Evolutionary conservation across 2,329 filamentous ascomycete genomes (phyloP), one percentile per base, ranked within the genome.

Genomic region (Sarocladium brachiariae): DNA sequence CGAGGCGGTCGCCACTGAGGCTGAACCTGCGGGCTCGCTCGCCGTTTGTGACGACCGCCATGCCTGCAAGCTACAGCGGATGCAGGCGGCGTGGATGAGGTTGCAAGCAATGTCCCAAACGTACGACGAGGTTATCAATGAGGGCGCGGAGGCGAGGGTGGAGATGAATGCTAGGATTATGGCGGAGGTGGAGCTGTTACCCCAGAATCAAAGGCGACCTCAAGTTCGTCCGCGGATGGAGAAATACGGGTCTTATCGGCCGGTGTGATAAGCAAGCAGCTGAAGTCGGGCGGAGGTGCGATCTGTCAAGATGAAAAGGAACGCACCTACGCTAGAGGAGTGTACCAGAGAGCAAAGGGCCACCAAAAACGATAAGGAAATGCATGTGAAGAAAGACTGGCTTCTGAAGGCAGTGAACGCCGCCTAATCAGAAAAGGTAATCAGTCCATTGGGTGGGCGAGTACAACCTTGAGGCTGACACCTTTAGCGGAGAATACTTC

Each of bases 1-100:
- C 58, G 7, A 63, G 56, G 19, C 33, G 45, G 50, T 60, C 60
- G 43, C 41, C 30, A 30, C 51, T 24, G 50, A 39, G 21, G 16
- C 43, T 47, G 43, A 47, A 47, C 43, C 43, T 47, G 43, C 43
- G 43, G 33, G 43, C n/a, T 11, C 43, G 43, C 43, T 47, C 43
- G 43, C 43, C 43, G 27, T 47, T 47, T 19, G 43, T 47, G 43
- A 47, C 43, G 43, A 47, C 43, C 43, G 43, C 43, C 43, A 47
- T 47, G 43, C 24, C 21, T 9, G 19, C 25, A 47, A 16, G n/a
- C 27, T 30, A 33, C n/a, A 21, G 34, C 43, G 27, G 30, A 25
- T 39, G 39, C 50, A 41, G 33, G 24, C 16, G 13, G 33, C 27
- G 19, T 7, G 16, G 49, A 30, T 4, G 16, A 10, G 25, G n/a